phyloP scores from a whole-genome alignment of 305 asterid genomes.

The Solanum aculeatissimum region DNA sequence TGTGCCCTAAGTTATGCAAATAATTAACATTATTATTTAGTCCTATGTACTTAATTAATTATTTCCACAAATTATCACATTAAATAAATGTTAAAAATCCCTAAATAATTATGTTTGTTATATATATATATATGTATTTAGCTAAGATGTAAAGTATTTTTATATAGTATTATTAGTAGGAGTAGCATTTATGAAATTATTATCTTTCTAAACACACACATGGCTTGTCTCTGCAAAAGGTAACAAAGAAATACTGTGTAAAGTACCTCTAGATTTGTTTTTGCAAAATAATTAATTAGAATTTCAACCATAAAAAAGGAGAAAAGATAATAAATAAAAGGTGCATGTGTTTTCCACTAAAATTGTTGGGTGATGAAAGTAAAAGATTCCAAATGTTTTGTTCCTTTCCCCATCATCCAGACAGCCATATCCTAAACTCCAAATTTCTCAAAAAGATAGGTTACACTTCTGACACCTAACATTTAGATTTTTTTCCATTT shows the following conservation, averaged over 20 bases:
- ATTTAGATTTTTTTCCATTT: not conserved
- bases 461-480: not conserved
- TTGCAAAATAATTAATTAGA: not conserved
- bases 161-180: not conserved
- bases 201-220: not conserved
- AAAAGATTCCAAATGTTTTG: conserved; percentile 10
- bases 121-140: too few species aligned
- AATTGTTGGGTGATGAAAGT: not conserved
- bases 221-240: not conserved
- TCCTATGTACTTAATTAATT: not conserved
- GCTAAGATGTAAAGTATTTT: not conserved
- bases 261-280: not conserved
- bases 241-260: not conserved
- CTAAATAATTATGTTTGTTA: too few species aligned
- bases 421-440: not conserved
- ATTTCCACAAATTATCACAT: not conserved
- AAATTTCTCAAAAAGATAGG: not conserved
- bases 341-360: not conserved
- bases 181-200: not conserved
- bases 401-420: not conserved
- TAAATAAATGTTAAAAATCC: not conserved
- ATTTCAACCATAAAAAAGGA: not conserved
- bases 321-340: not conserved
- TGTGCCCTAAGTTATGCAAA: conserved; percentile 2
- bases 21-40: not conserved